phyloP scores from a whole-genome alignment of 176 grass and related monocot genomes.

The Coix lacrymajobi region DNA sequence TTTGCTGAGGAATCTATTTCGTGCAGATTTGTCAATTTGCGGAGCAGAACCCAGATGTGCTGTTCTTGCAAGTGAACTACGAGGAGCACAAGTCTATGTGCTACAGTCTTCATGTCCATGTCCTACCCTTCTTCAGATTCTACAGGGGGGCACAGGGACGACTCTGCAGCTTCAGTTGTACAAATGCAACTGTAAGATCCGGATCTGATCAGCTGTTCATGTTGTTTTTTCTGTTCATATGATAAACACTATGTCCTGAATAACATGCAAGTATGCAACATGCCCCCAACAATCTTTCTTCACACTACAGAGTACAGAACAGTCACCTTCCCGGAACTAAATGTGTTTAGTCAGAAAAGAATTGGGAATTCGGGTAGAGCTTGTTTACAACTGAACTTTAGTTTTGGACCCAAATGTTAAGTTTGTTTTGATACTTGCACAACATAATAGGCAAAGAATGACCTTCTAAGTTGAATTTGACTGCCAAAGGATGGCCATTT shows the following conservation, averaged over 20 bases:
- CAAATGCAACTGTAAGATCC: slow-evolving; percentile 79
- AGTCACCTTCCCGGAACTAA: too few relatives aligned
- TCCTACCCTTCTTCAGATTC: slow-evolving; percentile 96
- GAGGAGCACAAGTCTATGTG: slow-evolving; percentile 96
- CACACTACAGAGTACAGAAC: too few relatives aligned
- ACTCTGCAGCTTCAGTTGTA: slow-evolving; percentile 96
- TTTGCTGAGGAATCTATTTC: not conserved
- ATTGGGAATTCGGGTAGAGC: too few relatives aligned
- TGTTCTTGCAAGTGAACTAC: slow-evolving; percentile 90
- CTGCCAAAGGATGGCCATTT: not conserved
- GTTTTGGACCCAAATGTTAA: not conserved
- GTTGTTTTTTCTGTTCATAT: not conserved
- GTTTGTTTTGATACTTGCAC: not conserved
- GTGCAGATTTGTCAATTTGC: slow-evolving; percentile 84
- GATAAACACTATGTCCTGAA: too few relatives aligned
- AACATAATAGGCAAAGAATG: not conserved
- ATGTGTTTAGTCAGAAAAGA: too few relatives aligned
- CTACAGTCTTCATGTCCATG: slow-evolving; percentile 85
- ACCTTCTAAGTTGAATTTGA: not conserved
- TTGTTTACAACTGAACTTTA: too few relatives aligned
- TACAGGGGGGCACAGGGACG: slow-evolving; percentile 80
- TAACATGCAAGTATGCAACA: too few relatives aligned
- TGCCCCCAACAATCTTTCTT: too few relatives aligned
- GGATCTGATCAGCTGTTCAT: not conserved
- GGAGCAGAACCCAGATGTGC: slow-evolving; percentile 62